Evolutionary conservation across 2,329 filamentous ascomycete genomes (phyloP).

Genomic region (Xylariales sp.): DNA sequence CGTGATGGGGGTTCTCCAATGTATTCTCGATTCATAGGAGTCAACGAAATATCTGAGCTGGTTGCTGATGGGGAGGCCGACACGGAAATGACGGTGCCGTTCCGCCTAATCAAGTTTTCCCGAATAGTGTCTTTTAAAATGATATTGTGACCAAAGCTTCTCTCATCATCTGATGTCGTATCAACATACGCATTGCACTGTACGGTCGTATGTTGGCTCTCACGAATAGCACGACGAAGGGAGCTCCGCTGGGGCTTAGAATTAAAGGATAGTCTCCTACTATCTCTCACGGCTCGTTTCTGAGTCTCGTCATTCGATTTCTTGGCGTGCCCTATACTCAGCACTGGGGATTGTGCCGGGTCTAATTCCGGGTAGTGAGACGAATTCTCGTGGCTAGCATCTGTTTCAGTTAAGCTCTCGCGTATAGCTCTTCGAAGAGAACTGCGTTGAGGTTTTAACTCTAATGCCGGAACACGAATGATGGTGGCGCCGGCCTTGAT

Average conservation of each 20-base stretch:
- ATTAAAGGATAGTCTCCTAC: background rate
- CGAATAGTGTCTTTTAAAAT: background rate
- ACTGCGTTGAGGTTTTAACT: conserved; percentile 19
- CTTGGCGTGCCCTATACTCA: background rate
- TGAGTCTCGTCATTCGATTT: background rate
- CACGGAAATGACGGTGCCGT: background rate
- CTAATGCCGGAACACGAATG: background rate
- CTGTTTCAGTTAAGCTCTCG: conserved; percentile 9
- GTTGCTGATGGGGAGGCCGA: background rate
- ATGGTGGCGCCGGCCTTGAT: background rate
- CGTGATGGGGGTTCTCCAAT: background rate
- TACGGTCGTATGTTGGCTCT: conserved; percentile 5
- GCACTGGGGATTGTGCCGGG: background rate
- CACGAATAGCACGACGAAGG: conserved; percentile 26
- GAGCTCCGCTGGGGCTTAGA: conserved; percentile 26
- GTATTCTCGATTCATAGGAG: background rate
- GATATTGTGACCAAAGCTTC: background rate
- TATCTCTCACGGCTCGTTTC: background rate
- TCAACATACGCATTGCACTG: background rate
- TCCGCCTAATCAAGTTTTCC: background rate
- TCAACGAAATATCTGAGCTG: background rate
- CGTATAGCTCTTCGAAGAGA: conserved; percentile 31
- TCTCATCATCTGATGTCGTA: background rate
- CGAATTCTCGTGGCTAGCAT: background rate
- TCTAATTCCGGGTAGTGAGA: background rate